Evolutionary conservation across 2,329 filamentous ascomycete genomes (phyloP).

Genomic region (Ophiostoma perfectum): DNA sequence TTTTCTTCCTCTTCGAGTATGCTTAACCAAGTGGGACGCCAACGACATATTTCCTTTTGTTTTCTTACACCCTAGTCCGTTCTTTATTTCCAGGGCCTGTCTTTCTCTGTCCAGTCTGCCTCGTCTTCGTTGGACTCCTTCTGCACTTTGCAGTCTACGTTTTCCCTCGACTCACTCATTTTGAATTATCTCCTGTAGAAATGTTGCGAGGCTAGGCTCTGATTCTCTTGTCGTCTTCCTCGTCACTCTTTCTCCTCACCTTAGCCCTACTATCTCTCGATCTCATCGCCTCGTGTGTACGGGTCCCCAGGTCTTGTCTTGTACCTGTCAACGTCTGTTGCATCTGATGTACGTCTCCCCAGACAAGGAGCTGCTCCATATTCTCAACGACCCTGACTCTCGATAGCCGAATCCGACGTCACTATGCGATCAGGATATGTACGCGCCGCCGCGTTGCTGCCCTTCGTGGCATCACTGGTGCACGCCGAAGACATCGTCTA

Average conservation of each 20-base stretch:
- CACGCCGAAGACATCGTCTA: constrained; percentile 34
- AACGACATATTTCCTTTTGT: constrained; percentile 12
- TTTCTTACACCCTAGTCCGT: constrained; percentile 12
- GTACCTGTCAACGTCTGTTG: constrained; percentile 4
- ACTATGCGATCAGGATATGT: constrained; percentile 13
- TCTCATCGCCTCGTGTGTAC: neutral
- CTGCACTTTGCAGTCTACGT: neutral
- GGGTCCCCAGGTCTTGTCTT: neutral
- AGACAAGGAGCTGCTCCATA: neutral
- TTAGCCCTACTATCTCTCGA: neutral
- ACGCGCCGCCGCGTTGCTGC: constrained; percentile 20
- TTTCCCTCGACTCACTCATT: neutral
- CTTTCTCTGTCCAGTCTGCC: neutral
- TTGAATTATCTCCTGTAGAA: neutral
- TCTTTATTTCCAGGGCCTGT: neutral
- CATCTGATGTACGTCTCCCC: neutral
- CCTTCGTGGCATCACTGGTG: constrained; percentile 16
- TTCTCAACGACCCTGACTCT: neutral
- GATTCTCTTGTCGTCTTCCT: neutral
- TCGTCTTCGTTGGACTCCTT: neutral
- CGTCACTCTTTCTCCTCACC: neutral
- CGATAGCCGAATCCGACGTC: neutral
- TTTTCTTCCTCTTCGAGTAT: neutral
- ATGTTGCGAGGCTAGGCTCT: neutral
- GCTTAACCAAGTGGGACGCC: constrained; percentile 19